Evolutionary conservation across 345 rosid species (phyloP), one percentile per base, ranked within the genome.

Genomic region (Brassica incana): DNA sequence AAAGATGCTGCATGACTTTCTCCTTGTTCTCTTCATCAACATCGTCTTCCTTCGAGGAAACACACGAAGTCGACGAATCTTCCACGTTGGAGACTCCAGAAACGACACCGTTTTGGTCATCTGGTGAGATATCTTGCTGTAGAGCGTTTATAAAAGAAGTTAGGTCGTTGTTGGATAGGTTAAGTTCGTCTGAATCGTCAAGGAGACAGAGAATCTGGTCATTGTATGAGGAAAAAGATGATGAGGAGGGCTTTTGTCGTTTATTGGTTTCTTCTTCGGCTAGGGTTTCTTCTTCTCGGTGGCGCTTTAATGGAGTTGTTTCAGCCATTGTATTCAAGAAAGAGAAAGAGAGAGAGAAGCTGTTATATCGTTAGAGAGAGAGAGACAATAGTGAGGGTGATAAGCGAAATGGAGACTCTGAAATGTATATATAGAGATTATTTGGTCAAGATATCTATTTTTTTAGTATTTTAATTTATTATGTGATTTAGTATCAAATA

Each of bases 1-100:
- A 88, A 40, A 91, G 86, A 77, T 84, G 97, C 68, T 89, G 88
- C 35, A 93, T 93, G 4, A 93, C 94, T 18, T 81, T 77, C 78
- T 87, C 89, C 12, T 80, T 78, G 23, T 82, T 88, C 1, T 78
- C 79, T 4, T 78, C 82, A 25, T 70, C 85, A 5, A 58, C 87
- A 2, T 72, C 65, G 83, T 5, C 75, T 83, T 69, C 75, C 77
- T 15, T 78, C 0, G 83, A 80, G 5, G 83, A 69, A 30, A 80
- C 73, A 10, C 86, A 68, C 5, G 69, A 54, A 10, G 65, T 27
- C 0, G 72, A 67, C 5, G 63, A 33, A 30, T 83, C 78, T 15
- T 10, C 83, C 1, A 30, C 64, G 74, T 69, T 59, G 7, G 35
- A 75, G 66, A 15, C 18, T 48, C 2, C 15, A 0, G 61, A 74